Conservation (phyloP, 208 protist genomes). For the Leishmania lainsoni region DNA sequence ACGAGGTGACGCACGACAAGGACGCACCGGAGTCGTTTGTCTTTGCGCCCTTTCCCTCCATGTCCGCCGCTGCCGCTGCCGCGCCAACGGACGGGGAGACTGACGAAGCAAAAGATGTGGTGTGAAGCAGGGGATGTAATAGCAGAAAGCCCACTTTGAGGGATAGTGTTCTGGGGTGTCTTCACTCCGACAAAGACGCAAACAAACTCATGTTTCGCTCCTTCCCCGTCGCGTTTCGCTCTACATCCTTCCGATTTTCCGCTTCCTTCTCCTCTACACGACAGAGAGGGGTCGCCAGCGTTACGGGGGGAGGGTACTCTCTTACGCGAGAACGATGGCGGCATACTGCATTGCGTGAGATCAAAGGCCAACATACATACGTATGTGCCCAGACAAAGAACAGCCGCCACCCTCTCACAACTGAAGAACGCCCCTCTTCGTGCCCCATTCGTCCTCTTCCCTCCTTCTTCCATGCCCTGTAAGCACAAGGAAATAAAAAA, state of each 20-base stretch:
- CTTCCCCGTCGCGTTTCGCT: background rate
- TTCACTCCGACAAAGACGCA: background rate
- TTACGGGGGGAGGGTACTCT: background rate
- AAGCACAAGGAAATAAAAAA: background rate
- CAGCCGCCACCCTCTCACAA: background rate
- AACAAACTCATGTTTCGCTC: background rate
- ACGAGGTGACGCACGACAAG: conserved; percentile 57
- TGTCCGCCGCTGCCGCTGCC: conserved; percentile 9
- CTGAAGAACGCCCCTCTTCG: background rate
- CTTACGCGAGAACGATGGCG: background rate
- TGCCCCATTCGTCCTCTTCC: background rate
- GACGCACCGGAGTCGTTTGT: conserved; percentile 40
- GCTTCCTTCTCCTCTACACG: background rate
- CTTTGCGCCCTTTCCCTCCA: conserved; percentile 27
- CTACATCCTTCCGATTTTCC: background rate
- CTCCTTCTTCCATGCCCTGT: background rate
- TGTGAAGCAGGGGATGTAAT: background rate
- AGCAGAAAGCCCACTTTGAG: no score
- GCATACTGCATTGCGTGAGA: background rate
- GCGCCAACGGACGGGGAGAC: background rate
- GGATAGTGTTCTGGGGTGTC: background rate
- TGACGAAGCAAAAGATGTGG: background rate
- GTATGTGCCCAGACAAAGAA: background rate
- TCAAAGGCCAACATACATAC: background rate
- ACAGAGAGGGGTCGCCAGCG: background rate